These are phyloP conservation scores for Croton laevigatus DNA, from an alignment of 441 rosid genomes.

Conservation along the genomic window DNA sequence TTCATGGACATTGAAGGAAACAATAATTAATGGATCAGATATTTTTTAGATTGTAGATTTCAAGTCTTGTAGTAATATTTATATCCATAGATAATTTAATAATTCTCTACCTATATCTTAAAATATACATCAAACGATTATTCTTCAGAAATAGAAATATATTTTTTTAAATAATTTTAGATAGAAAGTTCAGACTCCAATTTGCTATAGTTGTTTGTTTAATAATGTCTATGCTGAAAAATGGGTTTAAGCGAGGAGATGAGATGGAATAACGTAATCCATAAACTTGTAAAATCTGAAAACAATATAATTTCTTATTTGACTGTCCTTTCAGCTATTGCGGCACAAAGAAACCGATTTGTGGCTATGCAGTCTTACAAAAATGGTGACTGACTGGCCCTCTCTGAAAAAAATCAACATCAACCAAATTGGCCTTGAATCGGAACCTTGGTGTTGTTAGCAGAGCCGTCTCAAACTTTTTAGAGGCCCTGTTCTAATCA, in stretches of 20 bases:
- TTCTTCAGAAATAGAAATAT: no score
- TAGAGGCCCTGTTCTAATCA: no score
- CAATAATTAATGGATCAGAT: background rate
- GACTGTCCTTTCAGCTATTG: background rate
- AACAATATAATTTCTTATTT: background rate
- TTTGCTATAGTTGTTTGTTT: background rate
- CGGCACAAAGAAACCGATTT: background rate
- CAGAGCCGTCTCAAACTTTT: no score
- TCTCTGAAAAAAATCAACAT: no score
- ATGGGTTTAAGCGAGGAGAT: background rate
- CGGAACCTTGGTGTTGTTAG: no score
- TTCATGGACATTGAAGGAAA: background rate
- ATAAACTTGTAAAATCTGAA: background rate
- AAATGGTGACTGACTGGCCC: background rate
- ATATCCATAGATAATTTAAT: no score
- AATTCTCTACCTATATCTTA: no score
- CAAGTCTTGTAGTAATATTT: no score
- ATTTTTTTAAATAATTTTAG: no score
- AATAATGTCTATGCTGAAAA: background rate
- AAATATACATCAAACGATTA: no score
- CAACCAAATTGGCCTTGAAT: constrained; percentile 43
- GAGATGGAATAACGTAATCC: no score
- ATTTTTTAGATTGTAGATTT: no score
- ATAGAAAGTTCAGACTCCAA: background rate
- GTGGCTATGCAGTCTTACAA: background rate